A percentile compares a stretch with the other conserved stretches of the same genome.
These are phyloP conservation scores for Pseudogymnoascus sp. DNA, from an alignment of 2,329 filamentous ascomycete species.

Conservation along the genomic window DNA sequence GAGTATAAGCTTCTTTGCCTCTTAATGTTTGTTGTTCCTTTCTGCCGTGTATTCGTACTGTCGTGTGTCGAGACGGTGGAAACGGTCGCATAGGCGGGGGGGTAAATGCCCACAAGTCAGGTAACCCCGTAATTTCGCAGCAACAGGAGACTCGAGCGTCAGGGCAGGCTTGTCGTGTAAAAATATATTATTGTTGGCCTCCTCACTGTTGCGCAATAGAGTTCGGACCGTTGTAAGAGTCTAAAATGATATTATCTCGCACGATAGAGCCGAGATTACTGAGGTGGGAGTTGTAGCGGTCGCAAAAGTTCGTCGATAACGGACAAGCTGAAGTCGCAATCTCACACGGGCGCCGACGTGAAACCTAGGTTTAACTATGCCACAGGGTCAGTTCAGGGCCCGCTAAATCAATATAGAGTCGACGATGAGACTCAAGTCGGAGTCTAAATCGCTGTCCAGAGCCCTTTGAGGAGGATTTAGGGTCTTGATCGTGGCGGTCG, in stretches of 20 bases:
- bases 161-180: neutral
- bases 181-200: neutral
- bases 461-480: neutral
- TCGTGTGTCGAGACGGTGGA: neutral
- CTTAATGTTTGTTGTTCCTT: neutral
- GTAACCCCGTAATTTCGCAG: neutral
- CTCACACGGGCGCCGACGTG: neutral
- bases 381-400: neutral
- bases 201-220: neutral
- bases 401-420: neutral
- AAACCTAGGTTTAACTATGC: neutral
- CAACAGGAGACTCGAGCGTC: neutral
- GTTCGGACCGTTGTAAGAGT: neutral
- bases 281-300: neutral
- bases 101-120: neutral
- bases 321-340: conserved; percentile 4
- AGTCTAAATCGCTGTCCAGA: neutral
- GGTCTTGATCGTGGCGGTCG: neutral
- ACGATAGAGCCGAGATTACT: neutral
- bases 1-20: neutral
- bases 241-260: neutral
- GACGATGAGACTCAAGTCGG: neutral
- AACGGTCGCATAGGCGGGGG: neutral
- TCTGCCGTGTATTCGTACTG: neutral
- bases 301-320: neutral